Base-by-base conservation (phyloP, 2,329 filamentous ascomycete genomes). In the Sporothrix luriei region DNA sequence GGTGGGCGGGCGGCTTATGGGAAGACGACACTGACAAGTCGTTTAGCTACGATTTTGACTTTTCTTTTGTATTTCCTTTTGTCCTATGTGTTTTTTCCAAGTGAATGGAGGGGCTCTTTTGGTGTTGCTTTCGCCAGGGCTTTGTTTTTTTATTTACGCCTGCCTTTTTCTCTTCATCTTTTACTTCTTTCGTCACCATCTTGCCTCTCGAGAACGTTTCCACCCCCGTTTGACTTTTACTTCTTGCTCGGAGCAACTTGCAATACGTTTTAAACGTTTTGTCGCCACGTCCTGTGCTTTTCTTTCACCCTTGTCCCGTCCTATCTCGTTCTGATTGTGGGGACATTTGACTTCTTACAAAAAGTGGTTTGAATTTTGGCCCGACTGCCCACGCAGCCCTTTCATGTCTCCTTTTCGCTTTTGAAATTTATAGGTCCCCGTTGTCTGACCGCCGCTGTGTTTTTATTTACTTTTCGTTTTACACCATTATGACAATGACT, bases 311-410 rank as follows among this genome's bases (percentile, higher is more conserved):
- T 46, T 62, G 38, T 33, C 16, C 14, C 10, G 6, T 51, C 9
- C 16, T 65, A 16, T n/a, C 38, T 49, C 54, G 21, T 52, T 6
- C 5, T 38, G 48, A 16, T 10, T 64, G 57, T 57, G 48, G 51
- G 67, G 46, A 21, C 19, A 21, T 33, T 21, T 7, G n/a, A n/a
- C 14, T 21, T 49, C 21, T 21, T 51, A 51, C 62, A 65, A 51
- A 65, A 65, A 51, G 46, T 64, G 67, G 61, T 46, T 54, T 43
- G 48, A 40, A 14, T 54, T 46, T 64, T 43, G 26, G 33, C 40
- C 46, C 19, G 26, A 24, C 48, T 65, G 46, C 62, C n/a, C 62
- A 38, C 62, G 62, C 62, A 49, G 62, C 26, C 52, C 10, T 51
- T 52, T 51, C 1, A 9, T 55, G 61, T 51, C 29, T 55, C 24